Evolutionary conservation across 805 yeast species (phyloP).

Genomic region (Candida golubevii): DNA sequence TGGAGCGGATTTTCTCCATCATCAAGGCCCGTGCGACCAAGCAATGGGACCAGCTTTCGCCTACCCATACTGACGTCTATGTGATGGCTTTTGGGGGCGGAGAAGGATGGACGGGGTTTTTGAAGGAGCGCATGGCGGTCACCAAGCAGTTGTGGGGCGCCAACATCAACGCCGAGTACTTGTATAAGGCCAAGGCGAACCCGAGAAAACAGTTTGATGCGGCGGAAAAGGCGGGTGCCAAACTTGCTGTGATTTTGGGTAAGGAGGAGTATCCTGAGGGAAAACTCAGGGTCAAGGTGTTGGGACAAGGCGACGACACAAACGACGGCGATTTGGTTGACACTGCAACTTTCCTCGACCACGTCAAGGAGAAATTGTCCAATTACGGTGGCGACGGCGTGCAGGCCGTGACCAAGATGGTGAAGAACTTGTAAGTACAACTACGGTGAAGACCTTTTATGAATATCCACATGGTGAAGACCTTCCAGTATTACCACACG

Average conservation of each 20-base stretch:
- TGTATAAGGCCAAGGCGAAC: slow-evolving; percentile 90
- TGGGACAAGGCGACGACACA: slow-evolving; percentile 81
- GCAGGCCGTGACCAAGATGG: slow-evolving; percentile 59
- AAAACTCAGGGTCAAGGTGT: slow-evolving; percentile 75
- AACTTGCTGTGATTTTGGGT: slow-evolving; percentile 88
- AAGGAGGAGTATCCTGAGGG: slow-evolving; percentile 89
- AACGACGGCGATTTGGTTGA: slow-evolving; percentile 82
- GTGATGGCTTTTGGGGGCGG: slow-evolving; percentile 99
- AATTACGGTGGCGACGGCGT: slow-evolving; percentile 48
- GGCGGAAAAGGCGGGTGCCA: slow-evolving; percentile 91
- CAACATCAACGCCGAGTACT: slow-evolving; percentile 86
- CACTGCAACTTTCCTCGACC: slow-evolving; percentile 53
- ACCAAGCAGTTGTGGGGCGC: slow-evolving; percentile 81
- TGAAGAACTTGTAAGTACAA: slow-evolving; percentile 45
- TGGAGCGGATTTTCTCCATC: slow-evolving; percentile 88
- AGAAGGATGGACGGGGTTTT: slow-evolving; percentile 89
- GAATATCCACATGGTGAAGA: too few relatives aligned
- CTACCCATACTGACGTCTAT: slow-evolving; percentile 87
- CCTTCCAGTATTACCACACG: too few relatives aligned
- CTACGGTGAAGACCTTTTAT: not conserved
- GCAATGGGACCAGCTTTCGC: slow-evolving; percentile 60
- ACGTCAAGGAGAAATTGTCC: slow-evolving; percentile 38
- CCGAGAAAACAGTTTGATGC: slow-evolving; percentile 96
- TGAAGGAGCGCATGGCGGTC: slow-evolving; percentile 85
- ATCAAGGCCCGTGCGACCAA: slow-evolving; percentile 69